Evolutionary conservation across 257 asterid species (phyloP).

Genomic region (Prunella vulgaris): DNA sequence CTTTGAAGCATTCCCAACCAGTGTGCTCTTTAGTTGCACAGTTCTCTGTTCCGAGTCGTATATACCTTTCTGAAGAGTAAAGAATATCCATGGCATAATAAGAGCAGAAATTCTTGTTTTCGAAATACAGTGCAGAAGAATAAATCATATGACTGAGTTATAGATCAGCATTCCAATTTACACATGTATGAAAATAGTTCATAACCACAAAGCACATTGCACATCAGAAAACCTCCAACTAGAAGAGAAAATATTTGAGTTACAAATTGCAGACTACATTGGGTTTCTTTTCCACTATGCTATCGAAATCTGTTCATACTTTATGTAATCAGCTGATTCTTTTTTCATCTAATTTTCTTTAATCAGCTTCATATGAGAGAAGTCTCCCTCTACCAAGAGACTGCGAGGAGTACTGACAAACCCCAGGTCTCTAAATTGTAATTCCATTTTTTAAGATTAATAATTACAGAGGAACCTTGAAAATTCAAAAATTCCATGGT

Average conservation of each 20-base stretch:
- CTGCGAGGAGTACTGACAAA: too few relatives aligned
- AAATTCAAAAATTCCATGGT: neutral
- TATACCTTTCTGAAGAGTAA: conserved; percentile 45
- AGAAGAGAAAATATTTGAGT: neutral
- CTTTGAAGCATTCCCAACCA: conserved; percentile 77
- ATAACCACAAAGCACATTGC: neutral
- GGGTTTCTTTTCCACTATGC: neutral
- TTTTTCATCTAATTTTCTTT: neutral
- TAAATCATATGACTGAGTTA: neutral
- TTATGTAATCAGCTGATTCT: neutral
- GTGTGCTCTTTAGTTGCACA: conserved; percentile 48
- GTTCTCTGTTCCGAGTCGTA: conserved; percentile 37
- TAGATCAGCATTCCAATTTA: neutral
- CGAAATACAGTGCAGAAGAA: neutral
- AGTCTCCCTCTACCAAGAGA: too few relatives aligned
- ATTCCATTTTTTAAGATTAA: neutral
- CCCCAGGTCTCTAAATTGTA: neutral
- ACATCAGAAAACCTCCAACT: neutral
- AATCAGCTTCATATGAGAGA: neutral
- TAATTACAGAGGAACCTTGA: neutral
- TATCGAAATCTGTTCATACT: neutral
- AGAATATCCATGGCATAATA: neutral
- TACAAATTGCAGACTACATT: neutral
- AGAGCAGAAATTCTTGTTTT: neutral
- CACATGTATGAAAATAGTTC: neutral